Percentiles rank a stretch among this genome's conserved stretches.
phyloP scores from a whole-genome alignment of 768 basidiomycete genomes.

The Rickenella mellea region DNA sequence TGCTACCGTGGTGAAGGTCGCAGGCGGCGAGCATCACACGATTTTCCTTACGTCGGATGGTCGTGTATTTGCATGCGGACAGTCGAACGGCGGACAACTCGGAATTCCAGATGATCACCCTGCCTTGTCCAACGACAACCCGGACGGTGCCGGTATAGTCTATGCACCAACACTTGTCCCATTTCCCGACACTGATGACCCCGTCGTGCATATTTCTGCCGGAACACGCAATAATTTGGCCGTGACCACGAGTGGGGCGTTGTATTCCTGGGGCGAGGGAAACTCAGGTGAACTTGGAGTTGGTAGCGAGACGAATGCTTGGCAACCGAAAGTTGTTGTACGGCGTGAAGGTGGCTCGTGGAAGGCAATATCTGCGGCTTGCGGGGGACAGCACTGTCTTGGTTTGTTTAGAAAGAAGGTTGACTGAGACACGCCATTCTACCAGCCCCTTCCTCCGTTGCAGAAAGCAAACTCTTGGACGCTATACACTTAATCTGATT shows the following conservation, averaged over 20 bases:
- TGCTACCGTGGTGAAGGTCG: constrained; percentile 21
- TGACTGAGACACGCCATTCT: too few species aligned
- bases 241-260: not conserved
- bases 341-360: constrained; percentile 1
- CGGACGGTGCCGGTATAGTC: too few species aligned
- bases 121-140: constrained; percentile 10
- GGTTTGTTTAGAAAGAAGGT: constrained; percentile 3
- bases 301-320: constrained; percentile 1
- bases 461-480: too few species aligned
- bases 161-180: constrained; percentile 59
- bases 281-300: constrained; percentile 1
- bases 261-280: constrained; percentile 6
- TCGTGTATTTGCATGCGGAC: constrained; percentile 31
- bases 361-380: constrained; percentile 2
- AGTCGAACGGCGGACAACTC: constrained; percentile 31
- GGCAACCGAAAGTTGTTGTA: constrained; percentile 4
- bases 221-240: not conserved
- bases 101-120: constrained; percentile 29
- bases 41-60: constrained; percentile 39
- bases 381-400: constrained; percentile 7
- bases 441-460: too few species aligned
- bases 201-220: constrained; percentile 5
- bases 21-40: constrained; percentile 32
- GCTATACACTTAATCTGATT: too few species aligned
- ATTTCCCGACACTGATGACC: constrained; percentile 43